Conservation (phyloP, 1,139 yeast genomes). For the Kluyveromyces sp. region DNA sequence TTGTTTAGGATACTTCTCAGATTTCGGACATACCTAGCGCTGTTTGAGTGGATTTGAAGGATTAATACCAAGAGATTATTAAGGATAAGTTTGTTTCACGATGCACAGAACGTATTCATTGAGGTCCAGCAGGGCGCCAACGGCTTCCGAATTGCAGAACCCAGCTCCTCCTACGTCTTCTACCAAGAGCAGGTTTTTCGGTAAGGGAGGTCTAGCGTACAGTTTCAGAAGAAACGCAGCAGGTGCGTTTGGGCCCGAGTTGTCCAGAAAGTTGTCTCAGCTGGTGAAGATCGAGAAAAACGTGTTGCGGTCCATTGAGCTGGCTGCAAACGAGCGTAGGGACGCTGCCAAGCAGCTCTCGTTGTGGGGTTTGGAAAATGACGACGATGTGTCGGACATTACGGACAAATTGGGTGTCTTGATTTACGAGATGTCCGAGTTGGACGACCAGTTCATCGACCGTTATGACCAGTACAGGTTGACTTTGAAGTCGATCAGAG, state of each 20-base stretch:
- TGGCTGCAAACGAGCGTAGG: slow-evolving; percentile 91
- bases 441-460: slow-evolving; percentile 96
- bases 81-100: too few relatives aligned
- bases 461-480: slow-evolving; percentile 96
- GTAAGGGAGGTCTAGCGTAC: slow-evolving; percentile 78
- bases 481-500: slow-evolving; percentile 89
- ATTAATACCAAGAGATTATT: too few relatives aligned
- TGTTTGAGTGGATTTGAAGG: too few relatives aligned
- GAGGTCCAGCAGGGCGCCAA: slow-evolving; percentile 92
- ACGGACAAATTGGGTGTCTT: slow-evolving; percentile 96
- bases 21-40: too few relatives aligned
- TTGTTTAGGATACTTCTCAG: too few relatives aligned
- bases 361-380: slow-evolving; percentile 96
- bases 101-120: slow-evolving; percentile 99
- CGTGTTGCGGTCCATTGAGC: slow-evolving; percentile 88
- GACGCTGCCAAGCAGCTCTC: slow-evolving; percentile 95
- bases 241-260: slow-evolving; percentile 91
- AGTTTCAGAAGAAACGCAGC: slow-evolving; percentile 82
- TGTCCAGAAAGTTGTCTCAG: slow-evolving; percentile 82
- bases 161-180: slow-evolving; percentile 95
- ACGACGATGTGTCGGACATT: slow-evolving; percentile 93
- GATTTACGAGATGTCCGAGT: slow-evolving; percentile 92
- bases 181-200: slow-evolving; percentile 84
- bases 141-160: slow-evolving; percentile 88
- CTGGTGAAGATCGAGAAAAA: slow-evolving; percentile 95